Percentiles rank a stretch among this genome's conserved stretches.
Evolutionary conservation across 2,329 filamentous ascomycete species (phyloP).

Genomic region (Colletotrichum tropicale): DNA sequence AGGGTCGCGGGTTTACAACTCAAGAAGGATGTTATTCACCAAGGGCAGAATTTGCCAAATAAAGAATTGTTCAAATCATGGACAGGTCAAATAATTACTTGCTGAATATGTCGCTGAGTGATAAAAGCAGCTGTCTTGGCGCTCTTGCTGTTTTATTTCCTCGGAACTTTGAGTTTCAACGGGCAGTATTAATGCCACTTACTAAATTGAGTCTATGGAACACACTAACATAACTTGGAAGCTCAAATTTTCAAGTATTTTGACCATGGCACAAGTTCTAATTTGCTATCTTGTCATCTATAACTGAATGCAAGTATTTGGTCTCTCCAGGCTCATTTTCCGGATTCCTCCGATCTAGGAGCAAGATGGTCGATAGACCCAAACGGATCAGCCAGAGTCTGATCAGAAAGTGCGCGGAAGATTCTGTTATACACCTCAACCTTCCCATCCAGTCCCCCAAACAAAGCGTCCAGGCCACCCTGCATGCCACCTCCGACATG

Average conservation of each 20-base stretch:
- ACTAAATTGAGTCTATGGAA: accelerated
- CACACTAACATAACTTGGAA: not conserved
- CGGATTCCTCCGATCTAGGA: not conserved
- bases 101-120: accelerated
- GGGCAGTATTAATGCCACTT: accelerated
- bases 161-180: not conserved
- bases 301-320: accelerated
- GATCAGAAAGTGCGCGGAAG: not conserved
- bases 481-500: not conserved
- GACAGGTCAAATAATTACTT: not conserved
- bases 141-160: accelerated
- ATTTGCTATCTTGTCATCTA: accelerated
- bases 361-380: not conserved
- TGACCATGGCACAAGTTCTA: accelerated
- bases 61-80: accelerated
- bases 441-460: not conserved
- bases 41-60: not conserved
- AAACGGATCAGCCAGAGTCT: not conserved
- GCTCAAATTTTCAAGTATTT: accelerated
- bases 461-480: not conserved
- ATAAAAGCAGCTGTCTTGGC: not conserved
- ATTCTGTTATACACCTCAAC: not conserved
- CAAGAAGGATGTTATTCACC: accelerated
- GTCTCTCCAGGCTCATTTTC: not conserved
- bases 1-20: accelerated